phyloP scores from a whole-genome alignment of 164 flowering plant genomes.

The Tinospora cordifolia region DNA sequence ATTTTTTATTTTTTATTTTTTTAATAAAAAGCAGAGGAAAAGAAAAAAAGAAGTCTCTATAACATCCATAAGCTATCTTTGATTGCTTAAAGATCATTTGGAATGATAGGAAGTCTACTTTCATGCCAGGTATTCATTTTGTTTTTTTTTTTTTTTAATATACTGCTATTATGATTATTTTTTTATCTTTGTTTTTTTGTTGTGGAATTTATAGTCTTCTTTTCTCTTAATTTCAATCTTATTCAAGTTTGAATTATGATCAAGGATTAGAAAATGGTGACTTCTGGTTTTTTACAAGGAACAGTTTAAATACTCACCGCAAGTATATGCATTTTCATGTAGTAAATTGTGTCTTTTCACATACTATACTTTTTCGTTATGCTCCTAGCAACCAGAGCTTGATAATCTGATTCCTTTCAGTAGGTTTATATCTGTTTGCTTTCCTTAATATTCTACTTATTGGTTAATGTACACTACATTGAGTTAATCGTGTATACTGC shows the following conservation, averaged over 20 bases:
- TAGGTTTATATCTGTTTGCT: neutral
- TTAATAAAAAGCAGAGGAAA: neutral
- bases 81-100: neutral
- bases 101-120: slow-evolving; percentile 12
- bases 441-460: neutral
- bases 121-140: slow-evolving; percentile 9
- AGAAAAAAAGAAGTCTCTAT: neutral
- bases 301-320: neutral
- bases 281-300: neutral
- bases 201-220: neutral
- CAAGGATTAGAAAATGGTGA: neutral
- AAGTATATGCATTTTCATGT: neutral
- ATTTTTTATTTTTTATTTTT: neutral
- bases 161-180: neutral
- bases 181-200: slow-evolving; percentile 1
- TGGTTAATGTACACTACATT: neutral
- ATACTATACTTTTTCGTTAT: too few species aligned
- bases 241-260: neutral
- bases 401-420: neutral
- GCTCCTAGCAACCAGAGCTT: too few species aligned
- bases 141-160: neutral
- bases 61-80: neutral
- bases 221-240: neutral
- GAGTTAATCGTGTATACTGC: too few species aligned
- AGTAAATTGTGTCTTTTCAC: neutral